These are phyloP conservation scores for Brassica nigra DNA, from an alignment of 345 rosid genomes.

Conservation along the genomic window DNA sequence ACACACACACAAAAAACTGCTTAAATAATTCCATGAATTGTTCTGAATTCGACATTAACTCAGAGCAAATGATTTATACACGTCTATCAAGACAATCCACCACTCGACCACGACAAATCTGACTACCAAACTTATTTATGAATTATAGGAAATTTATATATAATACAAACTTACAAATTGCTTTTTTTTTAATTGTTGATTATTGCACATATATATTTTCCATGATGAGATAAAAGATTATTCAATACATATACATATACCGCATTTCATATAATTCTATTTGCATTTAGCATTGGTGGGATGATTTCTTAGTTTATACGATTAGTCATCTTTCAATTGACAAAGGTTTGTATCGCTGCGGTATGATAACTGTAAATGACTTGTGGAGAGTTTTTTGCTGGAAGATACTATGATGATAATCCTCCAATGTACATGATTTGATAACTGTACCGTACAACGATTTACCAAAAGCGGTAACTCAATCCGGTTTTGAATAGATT, in stretches of 20 bases:
- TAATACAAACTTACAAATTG: background rate
- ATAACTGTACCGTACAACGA: background rate
- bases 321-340: background rate
- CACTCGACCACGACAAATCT: background rate
- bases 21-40: background rate
- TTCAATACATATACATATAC: background rate
- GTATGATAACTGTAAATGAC: background rate
- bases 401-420: background rate
- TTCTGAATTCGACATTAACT: background rate
- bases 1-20: background rate
- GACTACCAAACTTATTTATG: background rate
- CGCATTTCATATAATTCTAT: background rate
- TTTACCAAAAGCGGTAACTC: background rate
- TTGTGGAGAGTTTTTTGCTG: background rate
- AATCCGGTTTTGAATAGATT: background rate
- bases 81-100: background rate
- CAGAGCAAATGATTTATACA: conserved; percentile 5
- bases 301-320: background rate
- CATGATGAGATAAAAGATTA: background rate
- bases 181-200: background rate
- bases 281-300: background rate
- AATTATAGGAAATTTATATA: background rate
- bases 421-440: background rate
- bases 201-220: background rate
- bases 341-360: background rate